Conservation (phyloP, 2,329 filamentous ascomycete species). For the Epicoccum nigrum region DNA sequence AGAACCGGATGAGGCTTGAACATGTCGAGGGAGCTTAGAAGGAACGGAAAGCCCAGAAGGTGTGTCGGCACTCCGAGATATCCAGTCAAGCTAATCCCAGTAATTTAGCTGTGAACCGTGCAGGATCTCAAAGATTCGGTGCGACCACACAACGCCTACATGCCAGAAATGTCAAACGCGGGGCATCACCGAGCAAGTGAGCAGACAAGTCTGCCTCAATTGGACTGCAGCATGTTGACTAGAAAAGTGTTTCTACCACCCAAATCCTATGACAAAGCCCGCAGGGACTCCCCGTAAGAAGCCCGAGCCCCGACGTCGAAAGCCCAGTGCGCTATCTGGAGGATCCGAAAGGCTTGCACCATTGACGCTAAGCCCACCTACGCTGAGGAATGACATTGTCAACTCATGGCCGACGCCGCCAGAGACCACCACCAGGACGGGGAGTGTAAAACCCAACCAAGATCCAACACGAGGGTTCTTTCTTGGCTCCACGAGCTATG, state of each 20-base stretch:
- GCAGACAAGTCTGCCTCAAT: conserved; percentile 3
- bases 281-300: conserved; percentile 45
- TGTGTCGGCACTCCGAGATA: conserved; percentile 21
- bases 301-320: conserved; percentile 39
- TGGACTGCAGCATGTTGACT: conserved; percentile 3
- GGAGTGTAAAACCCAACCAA: conserved; percentile 22
- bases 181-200: conserved; percentile 42
- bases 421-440: conserved; percentile 30
- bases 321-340: conserved; percentile 19
- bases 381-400: conserved; percentile 32
- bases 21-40: conserved; percentile 37
- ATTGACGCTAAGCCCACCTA: conserved; percentile 36
- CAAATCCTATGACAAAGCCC: conserved; percentile 46
- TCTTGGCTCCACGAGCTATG: conserved; percentile 46
- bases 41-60: conserved; percentile 45
- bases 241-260: conserved; percentile 45
- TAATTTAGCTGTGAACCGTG: conserved; percentile 44
- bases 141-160: conserved; percentile 44
- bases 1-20: conserved; percentile 5
- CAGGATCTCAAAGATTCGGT: conserved; percentile 44
- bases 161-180: conserved; percentile 43
- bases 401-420: conserved; percentile 41
- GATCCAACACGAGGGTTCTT: conserved; percentile 40
- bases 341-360: conserved; percentile 28
- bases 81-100: conserved; percentile 22